phyloP scores from a whole-genome alignment of 805 yeast genomes.

The Jamesozyma lodderae region DNA sequence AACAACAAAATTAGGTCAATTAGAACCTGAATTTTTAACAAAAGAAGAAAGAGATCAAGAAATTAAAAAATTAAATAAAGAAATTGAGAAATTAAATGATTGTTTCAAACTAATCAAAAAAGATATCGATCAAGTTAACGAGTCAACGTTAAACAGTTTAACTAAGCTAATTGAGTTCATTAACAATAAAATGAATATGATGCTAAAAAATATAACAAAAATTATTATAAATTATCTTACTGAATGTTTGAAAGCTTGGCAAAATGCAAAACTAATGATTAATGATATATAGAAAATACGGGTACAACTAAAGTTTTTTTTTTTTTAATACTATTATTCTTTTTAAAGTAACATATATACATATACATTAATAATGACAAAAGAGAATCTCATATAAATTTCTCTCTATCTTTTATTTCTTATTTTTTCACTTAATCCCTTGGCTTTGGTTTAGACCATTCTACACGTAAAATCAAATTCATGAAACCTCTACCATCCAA shows the following conservation, averaged over 20 bases:
- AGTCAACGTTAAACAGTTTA: constrained; percentile 28
- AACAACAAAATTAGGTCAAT: constrained; percentile 11
- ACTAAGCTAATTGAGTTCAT: constrained; percentile 21
- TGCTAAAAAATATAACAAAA: constrained; percentile 28
- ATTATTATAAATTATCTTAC: constrained; percentile 30
- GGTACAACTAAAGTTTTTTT: not conserved
- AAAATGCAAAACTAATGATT: constrained; percentile 27
- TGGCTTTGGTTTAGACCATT: constrained; percentile 44
- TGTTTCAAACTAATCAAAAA: constrained; percentile 31
- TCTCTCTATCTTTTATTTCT: too few species aligned
- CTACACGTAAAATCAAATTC: constrained; percentile 68
- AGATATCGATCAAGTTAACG: constrained; percentile 33
- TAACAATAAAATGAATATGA: constrained; percentile 22
- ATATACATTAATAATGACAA: not conserved
- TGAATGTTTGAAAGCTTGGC: constrained; percentile 35
- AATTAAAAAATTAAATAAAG: constrained; percentile 29
- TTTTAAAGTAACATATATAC: not conserved
- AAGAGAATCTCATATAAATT: not conserved
- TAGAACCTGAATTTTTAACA: constrained; percentile 27
- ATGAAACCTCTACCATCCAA: constrained; percentile 89
- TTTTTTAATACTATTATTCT: not conserved
- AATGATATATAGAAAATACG: constrained; percentile 5
- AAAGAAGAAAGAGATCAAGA: constrained; percentile 33
- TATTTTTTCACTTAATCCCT: constrained; percentile 4
- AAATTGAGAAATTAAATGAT: constrained; percentile 33